phyloP scores from a whole-genome alignment of 129 eudicot genomes.

The Lonicera japonica region DNA sequence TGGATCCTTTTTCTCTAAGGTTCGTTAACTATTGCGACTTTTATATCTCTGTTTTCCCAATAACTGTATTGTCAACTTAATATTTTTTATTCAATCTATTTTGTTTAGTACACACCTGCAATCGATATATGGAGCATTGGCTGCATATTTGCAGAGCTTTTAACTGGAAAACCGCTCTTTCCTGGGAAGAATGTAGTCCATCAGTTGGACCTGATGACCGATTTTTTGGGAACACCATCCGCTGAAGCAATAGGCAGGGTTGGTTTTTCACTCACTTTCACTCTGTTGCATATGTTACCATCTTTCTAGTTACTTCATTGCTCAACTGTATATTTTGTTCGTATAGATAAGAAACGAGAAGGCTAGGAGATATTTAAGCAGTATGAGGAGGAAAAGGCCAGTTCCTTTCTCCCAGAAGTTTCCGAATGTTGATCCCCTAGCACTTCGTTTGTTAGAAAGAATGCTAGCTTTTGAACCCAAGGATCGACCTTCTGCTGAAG shows the following conservation, averaged over 20 bases:
- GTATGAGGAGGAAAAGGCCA: constrained; percentile 91
- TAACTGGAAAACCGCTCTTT: constrained; percentile 88
- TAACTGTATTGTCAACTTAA: not conserved
- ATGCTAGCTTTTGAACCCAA: constrained; percentile 97
- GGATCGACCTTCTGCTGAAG: constrained; percentile 93
- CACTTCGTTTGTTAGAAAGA: constrained; percentile 82
- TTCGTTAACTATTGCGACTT: not conserved
- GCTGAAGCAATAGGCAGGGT: constrained; percentile 94
- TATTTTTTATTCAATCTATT: not conserved
- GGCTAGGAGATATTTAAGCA: constrained; percentile 89
- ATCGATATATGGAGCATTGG: constrained; percentile 99
- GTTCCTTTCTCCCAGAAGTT: constrained; percentile 86
- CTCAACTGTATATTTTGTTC: constrained; percentile 4
- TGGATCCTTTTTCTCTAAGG: constrained; percentile 98
- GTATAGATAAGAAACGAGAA: constrained; percentile 87
- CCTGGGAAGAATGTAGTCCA: constrained; percentile 97
- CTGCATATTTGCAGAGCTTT: constrained; percentile 91
- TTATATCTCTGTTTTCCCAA: not conserved
- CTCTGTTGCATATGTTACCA: not conserved
- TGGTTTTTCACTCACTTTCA: constrained; percentile 7
- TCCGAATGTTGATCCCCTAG: constrained; percentile 88
- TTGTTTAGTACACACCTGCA: constrained; percentile 90
- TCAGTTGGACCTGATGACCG: constrained; percentile 92
- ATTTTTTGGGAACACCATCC: constrained; percentile 87
- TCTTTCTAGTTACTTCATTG: not conserved